Conservation (phyloP, 2,329 filamentous ascomycete species). For the Trichophyton rubrum region DNA sequence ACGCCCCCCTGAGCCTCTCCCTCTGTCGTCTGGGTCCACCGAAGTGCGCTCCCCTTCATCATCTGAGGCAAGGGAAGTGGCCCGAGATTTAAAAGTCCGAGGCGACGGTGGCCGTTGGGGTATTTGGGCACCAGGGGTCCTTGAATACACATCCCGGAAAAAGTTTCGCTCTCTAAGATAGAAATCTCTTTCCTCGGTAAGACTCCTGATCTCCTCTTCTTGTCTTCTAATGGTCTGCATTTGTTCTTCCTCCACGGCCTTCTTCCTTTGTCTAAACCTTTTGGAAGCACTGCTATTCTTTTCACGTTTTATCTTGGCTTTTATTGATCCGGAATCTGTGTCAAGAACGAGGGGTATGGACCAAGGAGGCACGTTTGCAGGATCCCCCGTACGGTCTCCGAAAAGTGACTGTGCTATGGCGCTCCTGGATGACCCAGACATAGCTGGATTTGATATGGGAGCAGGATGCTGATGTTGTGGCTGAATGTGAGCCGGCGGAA, state of each 20-base stretch:
- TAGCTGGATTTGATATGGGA: not conserved
- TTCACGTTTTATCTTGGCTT: slow-evolving; percentile 31
- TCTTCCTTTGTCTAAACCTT: slow-evolving; percentile 31
- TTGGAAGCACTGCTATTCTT: slow-evolving; percentile 33
- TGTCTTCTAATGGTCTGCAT: slow-evolving; percentile 26
- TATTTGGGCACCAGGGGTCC: slow-evolving; percentile 9
- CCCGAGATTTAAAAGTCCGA: not conserved
- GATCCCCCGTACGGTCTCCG: not conserved
- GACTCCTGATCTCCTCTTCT: slow-evolving; percentile 23
- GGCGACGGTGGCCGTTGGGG: slow-evolving; percentile 12
- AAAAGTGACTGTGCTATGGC: not conserved
- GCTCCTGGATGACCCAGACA: slow-evolving; percentile 1
- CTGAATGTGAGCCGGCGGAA: slow-evolving; percentile 6
- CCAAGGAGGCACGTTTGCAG: not conserved
- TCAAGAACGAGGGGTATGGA: slow-evolving; percentile 25
- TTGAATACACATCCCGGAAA: slow-evolving; percentile 22
- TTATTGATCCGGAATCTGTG: slow-evolving; percentile 30
- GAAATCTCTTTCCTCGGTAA: slow-evolving; percentile 27
- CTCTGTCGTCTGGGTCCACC: slow-evolving; percentile 6
- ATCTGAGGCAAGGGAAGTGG: not conserved
- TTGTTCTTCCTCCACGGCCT: slow-evolving; percentile 27
- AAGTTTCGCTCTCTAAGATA: slow-evolving; percentile 31
- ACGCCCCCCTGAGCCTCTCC: not conserved
- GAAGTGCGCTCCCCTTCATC: slow-evolving; percentile 3
- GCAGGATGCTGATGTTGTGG: slow-evolving; percentile 10